Conservation (phyloP, 1,284 basidiomycete genomes). For the Trichosporon ovoides region DNA sequence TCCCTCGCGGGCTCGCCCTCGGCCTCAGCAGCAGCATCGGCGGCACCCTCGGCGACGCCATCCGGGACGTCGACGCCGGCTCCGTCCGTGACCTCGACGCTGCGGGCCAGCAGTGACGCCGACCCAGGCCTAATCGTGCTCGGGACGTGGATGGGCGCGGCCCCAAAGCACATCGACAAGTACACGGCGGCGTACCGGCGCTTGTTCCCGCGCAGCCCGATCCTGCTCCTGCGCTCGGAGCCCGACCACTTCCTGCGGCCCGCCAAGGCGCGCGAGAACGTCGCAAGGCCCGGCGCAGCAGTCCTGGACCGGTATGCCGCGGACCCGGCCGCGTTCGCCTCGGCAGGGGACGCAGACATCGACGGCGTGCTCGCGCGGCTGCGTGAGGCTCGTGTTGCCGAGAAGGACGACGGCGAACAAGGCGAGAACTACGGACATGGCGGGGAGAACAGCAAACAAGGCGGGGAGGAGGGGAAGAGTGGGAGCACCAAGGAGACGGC, state of each 20-base stretch:
- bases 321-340: not conserved
- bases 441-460: too few species aligned
- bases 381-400: not conserved
- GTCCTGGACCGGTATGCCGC: not conserved
- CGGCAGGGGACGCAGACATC: too few species aligned
- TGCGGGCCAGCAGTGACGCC: too few species aligned
- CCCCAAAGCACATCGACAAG: constrained; percentile 13
- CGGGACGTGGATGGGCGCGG: constrained; percentile 21
- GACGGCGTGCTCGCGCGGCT: not conserved
- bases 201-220: constrained; percentile 13
- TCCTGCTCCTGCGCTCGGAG: constrained; percentile 17
- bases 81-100: too few species aligned
- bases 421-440: too few species aligned
- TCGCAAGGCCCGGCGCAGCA: not conserved
- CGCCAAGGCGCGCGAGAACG: not conserved
- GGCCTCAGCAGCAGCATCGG: not conserved
- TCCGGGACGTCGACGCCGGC: too few species aligned
- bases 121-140: constrained; percentile 17
- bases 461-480: not conserved
- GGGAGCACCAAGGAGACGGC: not conserved
- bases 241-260: constrained; percentile 12
- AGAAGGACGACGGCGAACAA: not conserved
- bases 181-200: constrained; percentile 16
- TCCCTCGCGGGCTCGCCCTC: not conserved
- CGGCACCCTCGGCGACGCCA: too few species aligned